These are phyloP conservation scores for Evansstolkia leycettana DNA, from an alignment of 495 filamentous ascomycete species.

Conservation along the genomic window DNA sequence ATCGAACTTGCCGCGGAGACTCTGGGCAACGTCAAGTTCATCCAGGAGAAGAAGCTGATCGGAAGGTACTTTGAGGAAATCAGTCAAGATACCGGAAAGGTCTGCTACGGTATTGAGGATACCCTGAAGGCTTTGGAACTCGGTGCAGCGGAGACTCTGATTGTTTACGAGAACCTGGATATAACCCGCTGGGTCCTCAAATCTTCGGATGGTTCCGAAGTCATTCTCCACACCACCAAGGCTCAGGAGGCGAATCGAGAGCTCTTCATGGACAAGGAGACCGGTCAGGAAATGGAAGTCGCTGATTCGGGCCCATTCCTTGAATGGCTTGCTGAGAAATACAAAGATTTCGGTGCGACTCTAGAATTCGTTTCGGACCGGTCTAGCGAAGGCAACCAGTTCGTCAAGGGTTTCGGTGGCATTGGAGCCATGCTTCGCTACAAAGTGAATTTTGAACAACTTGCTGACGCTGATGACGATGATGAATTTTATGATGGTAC, in stretches of 20 bases:
- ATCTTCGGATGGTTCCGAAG: constrained; percentile 52
- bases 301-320: constrained; percentile 78
- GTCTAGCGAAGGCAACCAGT: constrained; percentile 96
- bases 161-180: constrained; percentile 97
- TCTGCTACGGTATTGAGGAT: constrained; percentile 97
- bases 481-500: constrained; percentile 97
- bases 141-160: constrained; percentile 85
- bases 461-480: constrained; percentile 88
- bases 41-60: constrained; percentile 99
- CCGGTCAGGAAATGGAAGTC: constrained; percentile 92
- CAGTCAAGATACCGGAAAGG: constrained; percentile 85
- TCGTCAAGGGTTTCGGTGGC: constrained; percentile 98
- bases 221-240: constrained; percentile 82
- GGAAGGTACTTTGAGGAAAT: constrained; percentile 98
- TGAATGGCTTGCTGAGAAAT: constrained; percentile 96
- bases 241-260: constrained; percentile 66
- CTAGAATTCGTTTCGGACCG: constrained; percentile 97
- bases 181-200: constrained; percentile 85
- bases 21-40: constrained; percentile 98
- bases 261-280: constrained; percentile 86
- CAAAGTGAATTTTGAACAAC: constrained; percentile 99
- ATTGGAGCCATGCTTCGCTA: constrained; percentile 95
- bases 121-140: constrained; percentile 95
- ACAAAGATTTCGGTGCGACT: constrained; percentile 93
- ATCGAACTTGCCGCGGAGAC: constrained; percentile 93